These are phyloP conservation scores for Akanthomyces muscarius DNA, from an alignment of 2,329 filamentous ascomycete species.

Conservation along the genomic window DNA sequence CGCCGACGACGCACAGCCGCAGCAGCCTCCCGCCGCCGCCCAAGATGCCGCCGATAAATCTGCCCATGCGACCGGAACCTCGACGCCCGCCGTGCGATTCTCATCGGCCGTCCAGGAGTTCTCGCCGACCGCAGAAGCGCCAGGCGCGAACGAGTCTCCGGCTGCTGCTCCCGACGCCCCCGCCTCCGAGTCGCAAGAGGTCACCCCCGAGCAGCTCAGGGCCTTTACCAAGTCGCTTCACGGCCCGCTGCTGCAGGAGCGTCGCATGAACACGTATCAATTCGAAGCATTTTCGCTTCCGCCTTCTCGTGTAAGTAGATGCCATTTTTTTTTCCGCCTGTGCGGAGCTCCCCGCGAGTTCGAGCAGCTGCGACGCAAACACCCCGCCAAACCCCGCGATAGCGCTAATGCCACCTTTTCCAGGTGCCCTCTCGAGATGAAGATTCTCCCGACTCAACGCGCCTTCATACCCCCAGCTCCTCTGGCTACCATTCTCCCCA, in stretches of 20 bases:
- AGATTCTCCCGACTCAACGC: slow-evolving; percentile 56
- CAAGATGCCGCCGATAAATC: slow-evolving; percentile 16
- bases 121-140: slow-evolving; percentile 30
- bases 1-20: slow-evolving; percentile 22
- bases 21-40: too few relatives aligned
- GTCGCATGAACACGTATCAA: slow-evolving; percentile 78
- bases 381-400: slow-evolving; percentile 4
- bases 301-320: slow-evolving; percentile 66
- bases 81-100: slow-evolving; percentile 60
- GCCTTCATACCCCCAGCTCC: slow-evolving; percentile 61
- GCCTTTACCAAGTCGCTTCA: slow-evolving; percentile 70
- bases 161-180: slow-evolving; percentile 22
- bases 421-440: slow-evolving; percentile 60
- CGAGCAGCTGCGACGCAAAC: background rate
- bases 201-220: slow-evolving; percentile 61
- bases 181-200: slow-evolving; percentile 35
- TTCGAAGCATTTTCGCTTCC: slow-evolving; percentile 91
- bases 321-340: slow-evolving; percentile 15
- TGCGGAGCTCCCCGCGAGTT: background rate
- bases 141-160: slow-evolving; percentile 21
- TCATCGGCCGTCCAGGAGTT: slow-evolving; percentile 69
- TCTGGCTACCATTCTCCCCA: slow-evolving; percentile 62
- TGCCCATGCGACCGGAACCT: slow-evolving; percentile 25
- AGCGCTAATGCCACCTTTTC: slow-evolving; percentile 7
- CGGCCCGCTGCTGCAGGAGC: slow-evolving; percentile 72